phyloP scores from a whole-genome alignment of 2,329 filamentous ascomycete genomes.

The Colletotrichum plurivorum region DNA sequence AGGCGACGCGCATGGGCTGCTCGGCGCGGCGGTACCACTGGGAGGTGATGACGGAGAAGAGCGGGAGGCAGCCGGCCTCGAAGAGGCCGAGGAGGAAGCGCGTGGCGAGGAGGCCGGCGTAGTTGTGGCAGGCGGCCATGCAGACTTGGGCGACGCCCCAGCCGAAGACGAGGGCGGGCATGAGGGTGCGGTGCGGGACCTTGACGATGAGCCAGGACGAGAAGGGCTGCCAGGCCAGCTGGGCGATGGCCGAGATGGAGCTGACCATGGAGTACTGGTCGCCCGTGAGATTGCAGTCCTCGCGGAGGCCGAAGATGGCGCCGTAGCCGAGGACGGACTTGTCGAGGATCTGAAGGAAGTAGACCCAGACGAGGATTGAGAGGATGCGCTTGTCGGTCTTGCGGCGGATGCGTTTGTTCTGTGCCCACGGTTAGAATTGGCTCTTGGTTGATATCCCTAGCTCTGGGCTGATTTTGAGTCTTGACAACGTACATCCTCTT shows the following conservation, averaged over 20 bases:
- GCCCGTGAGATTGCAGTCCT: constrained; percentile 64
- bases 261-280: constrained; percentile 71
- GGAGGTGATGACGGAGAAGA: constrained; percentile 62
- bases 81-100: constrained; percentile 44
- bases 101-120: constrained; percentile 41
- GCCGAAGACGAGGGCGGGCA: constrained; percentile 63
- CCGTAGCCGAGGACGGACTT: constrained; percentile 71
- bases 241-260: constrained; percentile 71
- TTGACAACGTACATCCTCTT: constrained; percentile 50
- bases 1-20: constrained; percentile 73
- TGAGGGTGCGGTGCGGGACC: constrained; percentile 70
- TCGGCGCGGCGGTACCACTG: constrained; percentile 66
- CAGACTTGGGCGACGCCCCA: constrained; percentile 60
- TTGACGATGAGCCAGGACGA: constrained; percentile 73
- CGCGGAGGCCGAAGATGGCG: constrained; percentile 67
- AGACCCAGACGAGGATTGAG: constrained; percentile 68
- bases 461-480: not conserved
- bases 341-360: constrained; percentile 72
- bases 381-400: constrained; percentile 75
- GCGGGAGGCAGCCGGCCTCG: constrained; percentile 53
- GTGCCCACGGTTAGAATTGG: not conserved
- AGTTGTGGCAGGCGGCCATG: constrained; percentile 44
- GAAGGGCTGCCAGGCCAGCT: constrained; percentile 73
- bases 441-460: not conserved
- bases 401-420: constrained; percentile 69